Base-by-base conservation (phyloP, 768 basidiomycete genomes). In the Gloeopeniophorella convolvens region DNA sequence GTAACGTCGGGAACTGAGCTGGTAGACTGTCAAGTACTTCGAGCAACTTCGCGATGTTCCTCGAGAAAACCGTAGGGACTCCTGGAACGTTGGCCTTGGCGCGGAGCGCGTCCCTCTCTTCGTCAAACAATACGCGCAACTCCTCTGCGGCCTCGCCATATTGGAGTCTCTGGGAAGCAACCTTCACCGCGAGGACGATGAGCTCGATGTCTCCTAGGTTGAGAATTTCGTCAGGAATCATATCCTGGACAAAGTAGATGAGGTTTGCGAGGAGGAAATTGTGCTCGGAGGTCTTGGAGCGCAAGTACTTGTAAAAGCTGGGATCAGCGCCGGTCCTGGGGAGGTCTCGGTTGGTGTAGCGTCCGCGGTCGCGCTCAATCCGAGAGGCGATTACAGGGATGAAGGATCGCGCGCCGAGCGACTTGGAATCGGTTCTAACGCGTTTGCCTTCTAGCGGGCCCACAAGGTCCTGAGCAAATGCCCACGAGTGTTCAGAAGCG, bases 181-280 rank as follows among this genome's bases (percentile, higher is more conserved):
- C 11, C 12, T 5, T 20, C 16, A 27, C 30, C 13, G 43, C 39
- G 23, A 10, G 39, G 16, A 39, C 0, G 42, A 50, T 11, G 18
- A 42, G n/a, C 2, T 42, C 24, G 20, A 37, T 24, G n/a, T 18
- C 13, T 24, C n/a, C 21, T 12, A 37, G 13, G 2, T 40, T n/a
- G n/a, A n/a, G 16, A 16, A 47, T 48, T 20, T 1, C 30, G 9
- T 20, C 1, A 6, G 36, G 5, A 1, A 24, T 45, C 8, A 45
- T 52, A 4, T 32, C 26, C 23, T 9, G 30, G 13, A 51, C n/a
- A 39, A 51, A 45, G n/a, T 24, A 11, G 28, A 47, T 52, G 13
- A 52, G 45, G 10, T 31, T 47, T 30, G 20, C 31, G 11, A 52
- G 24, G 8, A 35, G 45, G 6, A 47, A 11, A 36, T 18, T 30